Evolutionary conservation across 2,329 filamentous ascomycete genomes (phyloP).

Genomic region (Colletotrichum sp.): DNA sequence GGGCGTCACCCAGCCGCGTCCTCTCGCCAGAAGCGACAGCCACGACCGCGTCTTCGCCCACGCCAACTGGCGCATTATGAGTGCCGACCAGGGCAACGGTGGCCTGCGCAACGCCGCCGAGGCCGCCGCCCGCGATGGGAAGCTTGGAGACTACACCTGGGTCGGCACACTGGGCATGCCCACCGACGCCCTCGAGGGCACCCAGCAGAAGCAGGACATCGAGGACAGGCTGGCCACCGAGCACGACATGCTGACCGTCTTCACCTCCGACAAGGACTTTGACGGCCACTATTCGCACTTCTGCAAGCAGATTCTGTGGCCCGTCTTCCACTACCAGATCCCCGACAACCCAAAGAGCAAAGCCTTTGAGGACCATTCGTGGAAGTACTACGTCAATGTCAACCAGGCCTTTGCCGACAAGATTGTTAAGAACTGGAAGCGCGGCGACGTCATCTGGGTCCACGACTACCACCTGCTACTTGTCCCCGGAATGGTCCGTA

Average conservation of each 20-base stretch:
- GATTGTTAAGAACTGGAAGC: constrained; percentile 91
- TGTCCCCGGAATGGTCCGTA: constrained; percentile 86
- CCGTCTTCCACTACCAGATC: constrained; percentile 97
- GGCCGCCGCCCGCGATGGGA: constrained; percentile 73
- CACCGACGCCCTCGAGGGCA: constrained; percentile 80
- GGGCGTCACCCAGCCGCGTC: constrained; percentile 61
- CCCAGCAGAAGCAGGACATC: constrained; percentile 81
- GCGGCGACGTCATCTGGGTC: constrained; percentile 90
- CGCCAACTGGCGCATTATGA: constrained; percentile 83
- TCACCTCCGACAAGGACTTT: constrained; percentile 88
- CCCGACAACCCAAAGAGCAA: constrained; percentile 98
- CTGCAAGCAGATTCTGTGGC: constrained; percentile 98
- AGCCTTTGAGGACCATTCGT: constrained; percentile 95
- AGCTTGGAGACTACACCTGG: constrained; percentile 80
- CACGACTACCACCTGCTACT: constrained; percentile 95
- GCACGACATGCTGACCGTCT: constrained; percentile 83
- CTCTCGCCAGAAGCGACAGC: constrained; percentile 61
- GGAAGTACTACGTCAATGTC: constrained; percentile 90
- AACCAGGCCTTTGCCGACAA: constrained; percentile 93
- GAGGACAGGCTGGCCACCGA: constrained; percentile 81
- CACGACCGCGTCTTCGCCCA: constrained; percentile 75
- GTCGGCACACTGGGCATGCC: constrained; percentile 94
- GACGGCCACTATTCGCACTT: constrained; percentile 95
- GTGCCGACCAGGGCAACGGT: constrained; percentile 89
- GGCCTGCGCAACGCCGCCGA: constrained; percentile 88